These are phyloP conservation scores for Nakaseomyces uthaithaninus DNA, from an alignment of 1,139 yeast species.

Conservation along the genomic window DNA sequence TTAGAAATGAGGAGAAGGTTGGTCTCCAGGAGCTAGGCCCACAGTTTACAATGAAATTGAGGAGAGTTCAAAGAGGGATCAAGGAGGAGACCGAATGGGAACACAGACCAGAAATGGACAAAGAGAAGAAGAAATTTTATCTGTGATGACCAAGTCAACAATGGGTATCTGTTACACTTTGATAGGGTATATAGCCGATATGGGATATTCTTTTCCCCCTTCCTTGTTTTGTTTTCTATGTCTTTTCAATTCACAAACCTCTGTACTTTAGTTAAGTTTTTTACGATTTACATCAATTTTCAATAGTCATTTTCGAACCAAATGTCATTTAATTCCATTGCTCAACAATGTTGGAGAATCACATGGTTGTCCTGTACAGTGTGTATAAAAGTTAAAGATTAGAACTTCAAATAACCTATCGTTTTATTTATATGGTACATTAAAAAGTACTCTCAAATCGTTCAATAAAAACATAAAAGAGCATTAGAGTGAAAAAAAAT, in stretches of 20 bases:
- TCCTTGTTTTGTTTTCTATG: too few species aligned
- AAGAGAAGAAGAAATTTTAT: constrained; percentile 87
- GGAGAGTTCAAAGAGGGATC: constrained; percentile 85
- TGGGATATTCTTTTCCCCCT: neutral
- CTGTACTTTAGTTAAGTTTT: too few species aligned
- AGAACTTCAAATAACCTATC: constrained; percentile 2
- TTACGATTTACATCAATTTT: too few species aligned
- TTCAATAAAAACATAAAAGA: neutral
- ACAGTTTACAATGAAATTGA: constrained; percentile 79
- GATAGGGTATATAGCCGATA: too few species aligned
- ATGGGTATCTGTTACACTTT: neutral
- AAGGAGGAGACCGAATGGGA: constrained; percentile 94
- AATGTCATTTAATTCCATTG: too few species aligned
- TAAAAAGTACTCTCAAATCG: neutral
- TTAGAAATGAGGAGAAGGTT: constrained; percentile 81
- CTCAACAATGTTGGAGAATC: too few species aligned
- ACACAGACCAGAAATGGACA: constrained; percentile 92
- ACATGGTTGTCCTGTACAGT: too few species aligned
- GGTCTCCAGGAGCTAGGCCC: constrained; percentile 97
- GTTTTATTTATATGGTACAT: constrained; percentile 6
- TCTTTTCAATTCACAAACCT: too few species aligned
- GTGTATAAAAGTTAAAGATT: neutral
- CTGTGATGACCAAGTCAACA: constrained; percentile 34
- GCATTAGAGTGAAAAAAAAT: neutral
- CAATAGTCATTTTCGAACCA: too few species aligned